Evolutionary conservation across 108 stramenopile species (phyloP), one percentile per base, ranked within the genome.

Genomic region (Aurantiochytrium sp.): DNA sequence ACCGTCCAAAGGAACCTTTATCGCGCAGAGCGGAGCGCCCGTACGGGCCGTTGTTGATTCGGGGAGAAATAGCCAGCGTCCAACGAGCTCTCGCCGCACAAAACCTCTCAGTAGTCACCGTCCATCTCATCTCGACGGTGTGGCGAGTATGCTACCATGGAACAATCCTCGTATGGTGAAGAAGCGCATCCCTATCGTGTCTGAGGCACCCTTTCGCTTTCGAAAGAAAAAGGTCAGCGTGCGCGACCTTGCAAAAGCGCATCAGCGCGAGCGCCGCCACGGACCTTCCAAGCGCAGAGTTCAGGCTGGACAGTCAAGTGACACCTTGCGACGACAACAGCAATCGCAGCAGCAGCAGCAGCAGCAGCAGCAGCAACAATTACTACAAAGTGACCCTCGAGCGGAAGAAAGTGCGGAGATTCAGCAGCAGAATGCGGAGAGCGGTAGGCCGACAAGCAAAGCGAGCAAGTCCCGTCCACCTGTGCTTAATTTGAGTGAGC

Each of bases 111-210:
- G 64, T 18, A 69, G 42, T 18, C 64, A 69, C 25, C 64, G 64
- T 10, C 64, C 64, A 6, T 69, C 64, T 14, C 64, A 69, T 69
- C 64, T 69, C 25, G 64, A 69, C 4, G 64, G 64, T 10, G 64
- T 69, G 25, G 64, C 76, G 25, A 83, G 76, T 23, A 83, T 83
- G 76, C 51, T 83, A 18, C 76, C 76, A 21, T 83, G 76, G 76
- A 83, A 83, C 51, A 83, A 83, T 23, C 76, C 76, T 16, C 44
- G 49, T 1, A 12, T 83, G 45, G n/a, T 28, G 0, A 83, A 83
- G 76, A 83, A 83, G 51, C 76, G 76, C 51, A 83, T 83, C 28
- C 76, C 76, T 6, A 83, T 83, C 51, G 76, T 83, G n/a, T 83
- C 76, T 3, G 76, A 83, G 28, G 25, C 51, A 0, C 76, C 76